Conservation (phyloP, 2,329 filamentous ascomycete species). For the Ascosphaera apis region DNA sequence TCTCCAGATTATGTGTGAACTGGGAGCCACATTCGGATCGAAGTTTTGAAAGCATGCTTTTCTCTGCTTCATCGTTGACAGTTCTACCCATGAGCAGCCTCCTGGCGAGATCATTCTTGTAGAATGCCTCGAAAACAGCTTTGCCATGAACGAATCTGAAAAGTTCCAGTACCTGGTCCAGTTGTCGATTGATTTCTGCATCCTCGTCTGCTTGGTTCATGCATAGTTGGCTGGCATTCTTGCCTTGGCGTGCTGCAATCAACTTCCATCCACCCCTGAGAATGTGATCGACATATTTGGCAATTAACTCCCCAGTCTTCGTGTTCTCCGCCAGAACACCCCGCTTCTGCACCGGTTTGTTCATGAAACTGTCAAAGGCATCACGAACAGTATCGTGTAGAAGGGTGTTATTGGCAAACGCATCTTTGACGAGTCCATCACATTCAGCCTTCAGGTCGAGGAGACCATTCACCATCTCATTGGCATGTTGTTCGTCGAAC, state of each 20-base stretch:
- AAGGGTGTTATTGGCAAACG: constrained; percentile 55
- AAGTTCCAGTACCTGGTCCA: constrained; percentile 79
- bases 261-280: constrained; percentile 72
- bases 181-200: constrained; percentile 68
- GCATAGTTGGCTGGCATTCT: constrained; percentile 25
- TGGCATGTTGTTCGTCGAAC: constrained; percentile 51
- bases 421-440: constrained; percentile 51
- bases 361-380: constrained; percentile 76
- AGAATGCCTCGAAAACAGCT: constrained; percentile 94
- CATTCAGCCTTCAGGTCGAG: constrained; percentile 59
- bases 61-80: constrained; percentile 82
- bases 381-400: constrained; percentile 62
- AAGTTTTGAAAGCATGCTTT: constrained; percentile 79
- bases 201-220: constrained; percentile 60
- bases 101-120: constrained; percentile 89
- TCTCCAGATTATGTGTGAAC: constrained; percentile 92
- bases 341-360: constrained; percentile 53
- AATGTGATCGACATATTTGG: constrained; percentile 77
- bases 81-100: constrained; percentile 77
- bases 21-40: constrained; percentile 82
- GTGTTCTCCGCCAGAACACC: constrained; percentile 47
- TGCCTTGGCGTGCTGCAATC: constrained; percentile 24
- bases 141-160: constrained; percentile 95
- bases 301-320: constrained; percentile 96
- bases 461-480: constrained; percentile 69